Evolutionary conservation across 2,329 filamentous ascomycete genomes (phyloP).

Genomic region (Diplodia mutila): DNA sequence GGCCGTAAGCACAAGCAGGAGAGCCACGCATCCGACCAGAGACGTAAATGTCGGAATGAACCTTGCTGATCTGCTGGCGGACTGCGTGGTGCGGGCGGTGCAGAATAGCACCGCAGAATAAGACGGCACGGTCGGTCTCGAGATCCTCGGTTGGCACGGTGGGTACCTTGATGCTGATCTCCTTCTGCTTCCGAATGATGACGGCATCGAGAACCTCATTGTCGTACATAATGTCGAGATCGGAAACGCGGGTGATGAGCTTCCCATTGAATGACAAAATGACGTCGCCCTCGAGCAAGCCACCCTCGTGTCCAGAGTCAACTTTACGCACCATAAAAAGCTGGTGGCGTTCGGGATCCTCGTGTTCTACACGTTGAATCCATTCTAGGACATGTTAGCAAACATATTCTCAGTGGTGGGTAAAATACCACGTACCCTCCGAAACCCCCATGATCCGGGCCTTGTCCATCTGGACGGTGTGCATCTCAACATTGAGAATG

Average conservation of each 20-base stretch:
- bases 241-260: conserved; percentile 88
- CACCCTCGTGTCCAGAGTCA: conserved; percentile 63
- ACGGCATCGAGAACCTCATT: conserved; percentile 80
- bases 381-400: conserved; percentile 59
- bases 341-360: conserved; percentile 91
- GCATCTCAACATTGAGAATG: conserved; percentile 92
- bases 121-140: conserved; percentile 88
- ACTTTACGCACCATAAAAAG: conserved; percentile 98
- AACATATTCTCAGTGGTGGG: background rate
- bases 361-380: conserved; percentile 86
- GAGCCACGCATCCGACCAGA: conserved; percentile 78
- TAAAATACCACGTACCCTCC: conserved; percentile 52
- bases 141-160: conserved; percentile 89
- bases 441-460: conserved; percentile 96
- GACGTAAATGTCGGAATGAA: conserved; percentile 96
- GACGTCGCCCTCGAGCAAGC: conserved; percentile 87
- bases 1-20: conserved; percentile 84
- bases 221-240: conserved; percentile 96
- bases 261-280: conserved; percentile 88
- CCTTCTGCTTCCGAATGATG: conserved; percentile 82
- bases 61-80: conserved; percentile 92
- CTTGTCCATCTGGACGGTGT: conserved; percentile 95
- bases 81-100: conserved; percentile 96
- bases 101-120: conserved; percentile 92
- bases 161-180: conserved; percentile 75